Percentiles rank a stretch among this genome's conserved stretches.
Conservation (phyloP, 2,329 filamentous ascomycete genomes). For the Cadophora sp. region DNA sequence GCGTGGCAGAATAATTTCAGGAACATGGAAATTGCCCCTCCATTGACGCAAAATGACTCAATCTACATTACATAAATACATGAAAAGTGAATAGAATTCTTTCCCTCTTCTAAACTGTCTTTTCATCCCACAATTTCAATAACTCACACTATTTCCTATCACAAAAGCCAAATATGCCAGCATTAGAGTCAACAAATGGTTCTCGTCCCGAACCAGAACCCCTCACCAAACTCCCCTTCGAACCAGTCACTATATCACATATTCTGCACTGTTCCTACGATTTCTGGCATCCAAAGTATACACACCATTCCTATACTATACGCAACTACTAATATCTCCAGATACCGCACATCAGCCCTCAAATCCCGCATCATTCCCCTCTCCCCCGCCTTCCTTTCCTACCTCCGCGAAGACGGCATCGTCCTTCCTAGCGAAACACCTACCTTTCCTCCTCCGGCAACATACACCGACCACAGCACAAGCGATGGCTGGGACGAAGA, state of each 20-base stretch:
- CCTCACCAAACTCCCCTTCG: conserved; percentile 67
- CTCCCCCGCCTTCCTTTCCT: conserved; percentile 76
- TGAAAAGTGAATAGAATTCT: no score
- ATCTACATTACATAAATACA: neutral
- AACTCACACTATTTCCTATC: no score
- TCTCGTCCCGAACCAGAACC: conserved; percentile 32
- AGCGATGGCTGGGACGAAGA: conserved; percentile 61
- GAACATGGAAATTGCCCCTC: conserved; percentile 26
- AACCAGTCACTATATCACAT: conserved; percentile 82
- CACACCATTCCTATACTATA: neutral
- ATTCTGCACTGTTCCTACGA: conserved; percentile 96
- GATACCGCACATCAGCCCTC: conserved; percentile 80
- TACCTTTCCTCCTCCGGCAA: conserved; percentile 35
- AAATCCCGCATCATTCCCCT: conserved; percentile 87
- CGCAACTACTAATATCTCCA: conserved; percentile 43
- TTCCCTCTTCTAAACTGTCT: neutral
- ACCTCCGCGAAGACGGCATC: conserved; percentile 92
- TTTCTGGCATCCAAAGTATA: conserved; percentile 81
- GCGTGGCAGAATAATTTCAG: conserved; percentile 28
- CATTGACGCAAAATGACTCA: conserved; percentile 10
- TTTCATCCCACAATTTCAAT: neutral
- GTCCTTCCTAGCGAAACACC: conserved; percentile 73
- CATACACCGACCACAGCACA: conserved; percentile 50
- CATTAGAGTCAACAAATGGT: conserved; percentile 28
- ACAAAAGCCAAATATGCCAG: conserved; percentile 37